phyloP scores from a whole-genome alignment of 1,284 basidiomycete species.

The Ganoderma boninense region DNA sequence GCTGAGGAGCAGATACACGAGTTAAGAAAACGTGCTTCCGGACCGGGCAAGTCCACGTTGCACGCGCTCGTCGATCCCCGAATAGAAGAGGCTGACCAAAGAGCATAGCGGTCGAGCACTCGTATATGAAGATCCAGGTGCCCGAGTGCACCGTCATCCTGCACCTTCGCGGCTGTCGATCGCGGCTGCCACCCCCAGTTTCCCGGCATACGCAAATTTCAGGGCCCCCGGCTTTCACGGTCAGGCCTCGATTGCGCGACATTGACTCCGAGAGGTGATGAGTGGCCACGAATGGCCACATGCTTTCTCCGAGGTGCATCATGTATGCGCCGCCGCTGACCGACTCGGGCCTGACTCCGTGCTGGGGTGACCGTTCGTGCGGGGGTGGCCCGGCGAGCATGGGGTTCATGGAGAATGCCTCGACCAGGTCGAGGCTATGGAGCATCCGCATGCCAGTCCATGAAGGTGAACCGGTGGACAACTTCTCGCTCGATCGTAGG shows the following conservation, averaged over 20 bases:
- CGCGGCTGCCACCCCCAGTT: conserved; percentile 8
- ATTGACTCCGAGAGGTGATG: not conserved
- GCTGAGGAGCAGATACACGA: conserved; percentile 5
- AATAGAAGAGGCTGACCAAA: not conserved
- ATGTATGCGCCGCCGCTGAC: not conserved
- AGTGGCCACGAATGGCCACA: conserved; percentile 4
- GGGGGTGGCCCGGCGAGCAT: not conserved
- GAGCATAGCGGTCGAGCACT: not conserved
- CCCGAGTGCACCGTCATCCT: not conserved
- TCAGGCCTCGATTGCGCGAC: conserved; percentile 1
- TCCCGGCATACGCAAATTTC: conserved; percentile 8
- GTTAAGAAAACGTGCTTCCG: conserved; percentile 2
- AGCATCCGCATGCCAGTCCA: not conserved
- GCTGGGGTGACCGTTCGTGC: not conserved
- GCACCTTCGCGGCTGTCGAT: conserved; percentile 8
- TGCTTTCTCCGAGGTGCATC: not conserved
- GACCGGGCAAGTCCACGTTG: not conserved
- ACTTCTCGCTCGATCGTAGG: conserved; percentile 4
- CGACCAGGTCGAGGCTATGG: conserved; percentile 10
- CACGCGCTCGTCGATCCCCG: conserved; percentile 3
- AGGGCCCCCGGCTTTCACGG: conserved; percentile 3
- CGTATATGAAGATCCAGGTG: not conserved
- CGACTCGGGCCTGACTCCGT: conserved; percentile 6
- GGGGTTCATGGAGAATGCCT: not conserved
- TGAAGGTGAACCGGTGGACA: not conserved